Percentiles rank a stretch among this genome's conserved stretches.
Conservation (phyloP, 1,284 basidiomycete species). For the Cryptococcus hybrid region DNA sequence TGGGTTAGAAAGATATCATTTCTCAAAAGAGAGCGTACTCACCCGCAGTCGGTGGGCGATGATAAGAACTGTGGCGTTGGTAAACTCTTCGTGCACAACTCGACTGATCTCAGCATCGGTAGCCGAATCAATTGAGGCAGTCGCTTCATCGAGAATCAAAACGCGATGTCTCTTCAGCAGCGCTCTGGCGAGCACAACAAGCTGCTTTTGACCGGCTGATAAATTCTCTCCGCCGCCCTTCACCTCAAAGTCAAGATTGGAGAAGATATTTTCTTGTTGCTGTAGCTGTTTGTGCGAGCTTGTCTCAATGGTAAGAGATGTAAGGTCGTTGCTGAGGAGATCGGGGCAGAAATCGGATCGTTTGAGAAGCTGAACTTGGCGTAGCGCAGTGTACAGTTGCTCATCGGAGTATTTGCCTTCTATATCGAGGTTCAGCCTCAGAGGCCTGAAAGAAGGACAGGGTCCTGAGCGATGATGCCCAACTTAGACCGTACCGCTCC, state of each 20-base stretch:
- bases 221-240: slow-evolving; percentile 43
- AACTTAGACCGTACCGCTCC: slow-evolving; percentile 29
- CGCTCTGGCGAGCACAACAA: slow-evolving; percentile 55
- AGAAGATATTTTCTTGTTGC: slow-evolving; percentile 21
- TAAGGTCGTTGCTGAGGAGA: slow-evolving; percentile 3
- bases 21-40: background rate
- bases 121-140: slow-evolving; percentile 49
- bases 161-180: slow-evolving; percentile 52
- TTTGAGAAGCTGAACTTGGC: slow-evolving; percentile 39
- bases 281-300: background rate
- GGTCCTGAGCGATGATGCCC: slow-evolving; percentile 42
- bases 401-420: slow-evolving; percentile 32
- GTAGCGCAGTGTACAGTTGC: slow-evolving; percentile 32
- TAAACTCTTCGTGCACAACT: slow-evolving; percentile 49
- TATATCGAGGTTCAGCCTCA: slow-evolving; percentile 46
- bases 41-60: slow-evolving; percentile 52
- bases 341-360: background rate
- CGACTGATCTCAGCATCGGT: slow-evolving; percentile 51
- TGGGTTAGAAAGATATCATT: background rate
- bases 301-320: background rate
- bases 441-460: slow-evolving; percentile 45
- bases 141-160: slow-evolving; percentile 56
- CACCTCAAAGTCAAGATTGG: slow-evolving; percentile 36
- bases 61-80: slow-evolving; percentile 41
- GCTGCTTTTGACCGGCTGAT: slow-evolving; percentile 58